These are phyloP conservation scores for Trichoderma polysporum DNA, from an alignment of 2,329 filamentous ascomycete species.

Conservation along the genomic window DNA sequence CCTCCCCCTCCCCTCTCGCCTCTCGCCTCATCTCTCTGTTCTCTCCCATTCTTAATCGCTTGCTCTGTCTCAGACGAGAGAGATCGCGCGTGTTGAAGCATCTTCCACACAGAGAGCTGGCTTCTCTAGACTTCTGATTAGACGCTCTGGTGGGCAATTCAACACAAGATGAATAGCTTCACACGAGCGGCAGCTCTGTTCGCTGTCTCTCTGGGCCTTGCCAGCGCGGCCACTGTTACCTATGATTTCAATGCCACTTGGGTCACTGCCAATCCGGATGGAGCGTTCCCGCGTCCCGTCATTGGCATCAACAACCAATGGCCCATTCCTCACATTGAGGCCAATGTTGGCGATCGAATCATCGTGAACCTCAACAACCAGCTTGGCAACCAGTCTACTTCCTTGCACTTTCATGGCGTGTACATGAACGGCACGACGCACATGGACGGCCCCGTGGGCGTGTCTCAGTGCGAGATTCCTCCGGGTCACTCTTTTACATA, in stretches of 20 bases:
- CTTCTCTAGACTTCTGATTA: neutral
- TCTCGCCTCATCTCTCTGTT: neutral
- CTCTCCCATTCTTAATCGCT: neutral
- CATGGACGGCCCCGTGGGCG: constrained; percentile 69
- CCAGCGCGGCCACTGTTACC: constrained; percentile 44
- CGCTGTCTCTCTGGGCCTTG: constrained; percentile 24
- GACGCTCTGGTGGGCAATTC: neutral
- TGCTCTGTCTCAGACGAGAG: neutral
- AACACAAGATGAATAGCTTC: constrained; percentile 24
- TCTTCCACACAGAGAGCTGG: neutral
- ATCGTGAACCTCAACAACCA: constrained; percentile 59
- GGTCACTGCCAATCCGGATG: constrained; percentile 72
- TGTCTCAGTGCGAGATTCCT: constrained; percentile 66
- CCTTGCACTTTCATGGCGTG: constrained; percentile 69
- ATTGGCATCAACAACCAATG: constrained; percentile 78
- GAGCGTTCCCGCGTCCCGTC: constrained; percentile 59
- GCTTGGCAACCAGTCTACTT: constrained; percentile 62
- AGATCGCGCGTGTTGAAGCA: neutral
- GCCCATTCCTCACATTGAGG: constrained; percentile 68
- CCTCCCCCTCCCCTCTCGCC: neutral
- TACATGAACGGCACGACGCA: constrained; percentile 65
- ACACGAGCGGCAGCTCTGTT: constrained; percentile 20
- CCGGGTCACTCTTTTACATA: constrained; percentile 67
- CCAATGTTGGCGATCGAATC: constrained; percentile 60
- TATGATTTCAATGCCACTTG: constrained; percentile 70